Evolutionary conservation across 1,284 basidiomycete species (phyloP), one percentile per base, ranked within the genome.

Genomic region (Fomitopsis betulina): DNA sequence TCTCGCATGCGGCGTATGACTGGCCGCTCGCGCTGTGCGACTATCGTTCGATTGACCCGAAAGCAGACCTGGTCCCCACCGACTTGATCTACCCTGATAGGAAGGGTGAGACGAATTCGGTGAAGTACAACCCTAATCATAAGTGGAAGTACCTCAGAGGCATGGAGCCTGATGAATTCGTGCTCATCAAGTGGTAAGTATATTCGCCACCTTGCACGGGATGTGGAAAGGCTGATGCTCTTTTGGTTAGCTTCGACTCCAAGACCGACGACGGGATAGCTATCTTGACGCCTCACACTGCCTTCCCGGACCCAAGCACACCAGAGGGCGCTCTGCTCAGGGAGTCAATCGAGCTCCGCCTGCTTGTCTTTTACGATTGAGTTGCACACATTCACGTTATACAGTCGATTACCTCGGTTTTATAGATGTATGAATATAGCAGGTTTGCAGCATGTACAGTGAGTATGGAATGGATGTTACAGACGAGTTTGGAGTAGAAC

Each of bases 151-250:
- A 88, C 68, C 60, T 86, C 54, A 71, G 74, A 43, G 85, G 83
- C 1, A 79, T 88, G 79, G 76, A 72, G 12, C 82, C 86, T 0
- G 82, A 87, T 30, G 86, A 90, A 68, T 67, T 81, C 43, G 79
- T 86, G 35, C 67, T 89, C 33, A 83, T 89, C 66, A 89, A 89
- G 72, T 88, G 86, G 84, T 88, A 60, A 54, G 83, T 73, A 10
- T 30, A 13, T 21, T 32, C 23, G 5, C 12, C 3, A 47, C 15
- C 1, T 5, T 10, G 7, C 5, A 42, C 1, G 9, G 39, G 12
- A 12, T 35, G 15, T 4, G 23, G 32, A 17, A 37, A 30, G 27
- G 2, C 7, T 50, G n/a, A 42, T 27, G 7, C 32, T 2, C 47
- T 8, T 6, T 17, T 33, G 38, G 35, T 5, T 27, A 82, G 80